Evolutionary conservation across 1,284 basidiomycete genomes (phyloP).

Genomic region (Microbotryum intermedium): DNA sequence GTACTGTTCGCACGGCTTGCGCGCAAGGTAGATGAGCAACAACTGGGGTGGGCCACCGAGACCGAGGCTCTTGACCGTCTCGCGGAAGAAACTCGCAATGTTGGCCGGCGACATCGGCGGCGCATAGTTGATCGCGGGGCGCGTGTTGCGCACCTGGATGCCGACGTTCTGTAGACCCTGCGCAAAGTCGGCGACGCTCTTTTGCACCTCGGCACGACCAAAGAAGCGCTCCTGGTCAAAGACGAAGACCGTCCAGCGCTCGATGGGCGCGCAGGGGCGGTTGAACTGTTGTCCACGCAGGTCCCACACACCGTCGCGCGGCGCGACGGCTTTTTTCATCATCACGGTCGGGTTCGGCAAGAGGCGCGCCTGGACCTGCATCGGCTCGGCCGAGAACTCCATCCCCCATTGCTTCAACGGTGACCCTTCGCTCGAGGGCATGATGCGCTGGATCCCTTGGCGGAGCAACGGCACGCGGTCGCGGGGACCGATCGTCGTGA

Average conservation of each 20-base stretch:
- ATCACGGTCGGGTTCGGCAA: constrained; percentile 5
- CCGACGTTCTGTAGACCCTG: neutral
- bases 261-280: neutral
- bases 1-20: constrained; percentile 8
- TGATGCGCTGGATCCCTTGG: constrained; percentile 1
- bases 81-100: neutral
- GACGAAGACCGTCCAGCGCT: neutral
- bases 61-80: neutral
- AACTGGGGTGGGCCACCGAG: constrained; percentile 7
- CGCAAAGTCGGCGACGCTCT: neutral
- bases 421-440: neutral
- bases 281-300: constrained; percentile 1
- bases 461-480: constrained; percentile 2
- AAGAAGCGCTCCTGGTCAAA: neutral
- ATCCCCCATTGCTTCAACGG: constrained; percentile 6
- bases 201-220: neutral
- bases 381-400: neutral
- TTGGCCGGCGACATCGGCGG: constrained; percentile 1
- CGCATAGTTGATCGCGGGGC: constrained; percentile 8
- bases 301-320: constrained; percentile 3
- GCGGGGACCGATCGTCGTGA: constrained; percentile 17
- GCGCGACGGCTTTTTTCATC: neutral
- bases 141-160: neutral
- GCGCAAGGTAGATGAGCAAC: constrained; percentile 12
- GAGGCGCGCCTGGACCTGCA: constrained; percentile 7